Percentiles rank a stretch among this genome's conserved stretches.
Conservation (phyloP, 1,284 basidiomycete species). For the Polyporus tsugae region DNA sequence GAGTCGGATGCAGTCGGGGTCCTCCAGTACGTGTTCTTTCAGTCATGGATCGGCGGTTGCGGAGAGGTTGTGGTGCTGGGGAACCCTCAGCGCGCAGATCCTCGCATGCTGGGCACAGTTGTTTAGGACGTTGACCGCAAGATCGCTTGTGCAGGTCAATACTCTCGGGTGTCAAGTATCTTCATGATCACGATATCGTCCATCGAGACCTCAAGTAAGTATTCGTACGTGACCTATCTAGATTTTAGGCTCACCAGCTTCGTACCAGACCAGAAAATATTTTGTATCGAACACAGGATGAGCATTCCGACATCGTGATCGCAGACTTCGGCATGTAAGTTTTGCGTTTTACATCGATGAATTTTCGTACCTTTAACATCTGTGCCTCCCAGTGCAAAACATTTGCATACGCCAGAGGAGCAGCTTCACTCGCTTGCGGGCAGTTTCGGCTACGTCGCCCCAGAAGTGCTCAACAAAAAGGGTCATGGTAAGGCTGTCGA, state of each 20-base stretch:
- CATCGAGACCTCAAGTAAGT: conserved; percentile 90
- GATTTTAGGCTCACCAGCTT: background rate
- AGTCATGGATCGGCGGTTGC: background rate
- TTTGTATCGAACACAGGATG: conserved; percentile 81
- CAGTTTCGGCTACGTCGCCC: conserved; percentile 93
- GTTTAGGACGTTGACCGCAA: background rate
- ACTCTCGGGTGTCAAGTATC: conserved; percentile 82
- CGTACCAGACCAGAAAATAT: conserved; percentile 88
- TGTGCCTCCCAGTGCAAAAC: conserved; percentile 73
- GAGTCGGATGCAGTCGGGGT: conserved; percentile 86
- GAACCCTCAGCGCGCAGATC: background rate
- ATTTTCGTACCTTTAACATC: background rate
- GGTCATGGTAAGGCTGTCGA: conserved; percentile 95
- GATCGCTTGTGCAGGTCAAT: conserved; percentile 60
- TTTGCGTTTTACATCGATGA: background rate
- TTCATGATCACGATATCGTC: conserved; percentile 89
- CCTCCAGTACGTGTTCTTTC: conserved; percentile 58
- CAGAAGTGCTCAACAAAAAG: conserved; percentile 85
- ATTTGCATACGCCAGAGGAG: conserved; percentile 81
- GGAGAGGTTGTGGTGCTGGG: background rate
- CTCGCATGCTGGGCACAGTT: background rate
- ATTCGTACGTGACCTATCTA: background rate
- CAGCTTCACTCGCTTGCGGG: conserved; percentile 87
- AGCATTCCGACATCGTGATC: conserved; percentile 85
- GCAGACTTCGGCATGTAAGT: conserved; percentile 96